Base-by-base conservation (phyloP, 495 filamentous ascomycete species). In the Penicillium cosmopolitanum region DNA sequence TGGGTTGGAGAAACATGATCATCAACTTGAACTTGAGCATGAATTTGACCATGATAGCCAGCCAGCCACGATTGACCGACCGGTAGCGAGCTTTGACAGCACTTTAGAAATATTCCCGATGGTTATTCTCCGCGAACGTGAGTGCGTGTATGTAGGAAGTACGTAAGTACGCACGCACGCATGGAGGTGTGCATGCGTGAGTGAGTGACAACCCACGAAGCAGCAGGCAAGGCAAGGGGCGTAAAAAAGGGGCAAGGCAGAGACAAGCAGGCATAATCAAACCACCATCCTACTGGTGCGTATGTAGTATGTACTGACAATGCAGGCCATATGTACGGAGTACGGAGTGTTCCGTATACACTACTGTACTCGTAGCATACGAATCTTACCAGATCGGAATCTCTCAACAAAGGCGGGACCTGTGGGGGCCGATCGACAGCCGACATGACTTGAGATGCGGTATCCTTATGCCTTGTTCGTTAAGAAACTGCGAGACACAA, bases 361-460 rank as follows among this genome's bases (percentile, higher is more conserved):
- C 6, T 5, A 21, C 19, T 21, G 19, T 21, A 21, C 3, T 23
- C 23, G 23, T 23, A 23, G 23, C 23, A 23, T 23, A 23, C 23
- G 23, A 3, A 23, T 23, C 23, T 31, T 31, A 9, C 28, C 28
- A 31, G 5, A 31, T 31, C 28, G 28, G 28, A 31, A 31, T 31
- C 28, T 31, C 28, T 31, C 28, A 31, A 31, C 28, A 31, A 1
- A 31, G 28, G 28, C 28, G 5, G 5, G 0, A 15, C n/a, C n/a
- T 16, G 42, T 44, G 42, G 42, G 16, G 42, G 16, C 42, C 42
- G 42, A 44, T 44, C 42, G 42, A 44, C 42, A 44, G 42, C 42
- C 42, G 42, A 44, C 42, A 44, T 18, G 42, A 10, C 42, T 44
- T 21, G 12, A n/a, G 10, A 38, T 12, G 35, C n/a, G 40, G 19